Evolutionary conservation across 108 stramenopile genomes (phyloP).

Genomic region (Discostella pseudostelligera): DNA sequence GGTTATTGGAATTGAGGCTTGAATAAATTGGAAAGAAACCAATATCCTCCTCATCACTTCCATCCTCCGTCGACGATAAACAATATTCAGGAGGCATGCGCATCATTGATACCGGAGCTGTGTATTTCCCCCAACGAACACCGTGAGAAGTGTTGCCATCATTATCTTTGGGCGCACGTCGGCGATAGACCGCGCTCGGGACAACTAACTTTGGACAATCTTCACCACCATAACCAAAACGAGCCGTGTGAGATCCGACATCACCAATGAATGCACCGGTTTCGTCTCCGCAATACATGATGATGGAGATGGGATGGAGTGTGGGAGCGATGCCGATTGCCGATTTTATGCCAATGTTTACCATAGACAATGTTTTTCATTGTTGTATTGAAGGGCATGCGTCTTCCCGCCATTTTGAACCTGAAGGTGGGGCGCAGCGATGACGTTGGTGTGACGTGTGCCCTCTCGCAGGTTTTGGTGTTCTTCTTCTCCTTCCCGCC

Average conservation of each 20-base stretch:
- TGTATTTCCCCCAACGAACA: constrained; percentile 11
- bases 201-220: constrained; percentile 76
- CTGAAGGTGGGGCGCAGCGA: too few relatives aligned
- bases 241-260: constrained; percentile 70
- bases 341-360: too few relatives aligned
- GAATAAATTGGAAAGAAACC: constrained; percentile 45
- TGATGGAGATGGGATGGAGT: neutral
- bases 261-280: constrained; percentile 89
- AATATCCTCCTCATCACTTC: constrained; percentile 1
- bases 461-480: too few relatives aligned
- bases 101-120: constrained; percentile 41
- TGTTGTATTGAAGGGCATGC: too few relatives aligned
- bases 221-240: constrained; percentile 89
- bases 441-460: too few relatives aligned
- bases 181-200: constrained; percentile 46
- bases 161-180: constrained; percentile 9
- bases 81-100: constrained; percentile 36
- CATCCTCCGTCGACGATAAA: neutral
- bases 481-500: too few relatives aligned
- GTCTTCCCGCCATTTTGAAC: too few relatives aligned
- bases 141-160: neutral
- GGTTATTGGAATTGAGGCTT: constrained; percentile 34
- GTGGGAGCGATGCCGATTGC: too few relatives aligned
- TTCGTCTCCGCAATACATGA: constrained; percentile 92
- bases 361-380: too few relatives aligned